These are phyloP conservation scores for Penicillium silybi DNA, from an alignment of 495 filamentous ascomycete species.

Conservation along the genomic window DNA sequence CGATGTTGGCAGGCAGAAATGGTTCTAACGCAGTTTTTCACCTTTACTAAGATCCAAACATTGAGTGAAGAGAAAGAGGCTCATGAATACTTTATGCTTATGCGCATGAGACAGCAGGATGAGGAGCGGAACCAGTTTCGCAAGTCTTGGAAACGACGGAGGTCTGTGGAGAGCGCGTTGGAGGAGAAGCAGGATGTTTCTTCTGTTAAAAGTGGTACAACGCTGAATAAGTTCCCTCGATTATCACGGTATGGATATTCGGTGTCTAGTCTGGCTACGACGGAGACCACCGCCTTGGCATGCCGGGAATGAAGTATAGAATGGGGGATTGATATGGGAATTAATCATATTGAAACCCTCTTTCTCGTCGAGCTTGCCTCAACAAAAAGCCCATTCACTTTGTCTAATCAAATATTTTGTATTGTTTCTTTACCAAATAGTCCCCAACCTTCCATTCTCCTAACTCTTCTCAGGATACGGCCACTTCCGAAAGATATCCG, in stretches of 20 bases:
- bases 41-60: conserved; percentile 26
- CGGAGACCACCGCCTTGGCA: conserved; percentile 10
- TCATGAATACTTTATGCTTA: conserved; percentile 31
- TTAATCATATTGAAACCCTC: background rate
- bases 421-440: background rate
- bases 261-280: conserved; percentile 4
- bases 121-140: conserved; percentile 41
- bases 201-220: background rate
- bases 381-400: background rate
- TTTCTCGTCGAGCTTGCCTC: background rate
- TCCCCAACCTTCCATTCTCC: background rate
- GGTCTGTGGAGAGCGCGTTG: conserved; percentile 9
- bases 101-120: conserved; percentile 34
- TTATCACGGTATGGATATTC: conserved; percentile 14
- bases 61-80: conserved; percentile 40
- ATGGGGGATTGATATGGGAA: background rate
- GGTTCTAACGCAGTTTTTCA: conserved; percentile 6
- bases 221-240: conserved; percentile 14
- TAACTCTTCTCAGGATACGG: conserved; percentile 9
- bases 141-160: conserved; percentile 33
- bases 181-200: background rate
- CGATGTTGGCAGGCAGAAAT: background rate
- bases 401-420: background rate
- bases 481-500: conserved; percentile 32
- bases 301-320: conserved; percentile 10